phyloP scores from a whole-genome alignment of 2,329 filamentous ascomycete genomes.

The Aspergillus sp. region DNA sequence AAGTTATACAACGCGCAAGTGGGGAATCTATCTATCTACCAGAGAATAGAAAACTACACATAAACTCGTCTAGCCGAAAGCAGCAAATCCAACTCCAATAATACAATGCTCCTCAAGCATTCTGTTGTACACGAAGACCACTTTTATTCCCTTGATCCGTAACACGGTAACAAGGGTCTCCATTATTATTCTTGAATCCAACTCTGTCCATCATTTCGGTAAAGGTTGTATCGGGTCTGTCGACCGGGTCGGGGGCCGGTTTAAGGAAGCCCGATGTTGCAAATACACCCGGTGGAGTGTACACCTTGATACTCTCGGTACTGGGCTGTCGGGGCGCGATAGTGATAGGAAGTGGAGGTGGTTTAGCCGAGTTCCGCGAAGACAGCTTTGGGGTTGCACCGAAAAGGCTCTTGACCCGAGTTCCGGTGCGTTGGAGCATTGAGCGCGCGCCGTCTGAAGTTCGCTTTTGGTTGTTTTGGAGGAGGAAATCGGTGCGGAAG shows the following conservation, averaged over 20 bases:
- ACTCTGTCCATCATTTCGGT: conserved; percentile 34
- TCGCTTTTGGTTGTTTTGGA: conserved; percentile 13
- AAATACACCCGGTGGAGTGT: conserved; percentile 37
- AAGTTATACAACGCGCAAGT: no score
- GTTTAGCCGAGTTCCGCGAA: not conserved
- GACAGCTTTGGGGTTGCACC: conserved; percentile 13
- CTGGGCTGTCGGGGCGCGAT: conserved; percentile 25
- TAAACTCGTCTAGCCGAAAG: not conserved
- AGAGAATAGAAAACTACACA: not conserved
- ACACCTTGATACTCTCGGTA: conserved; percentile 44
- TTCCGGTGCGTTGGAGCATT: conserved; percentile 29
- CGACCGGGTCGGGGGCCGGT: conserved; percentile 19
- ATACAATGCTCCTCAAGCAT: no score
- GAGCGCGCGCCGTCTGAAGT: conserved; percentile 23
- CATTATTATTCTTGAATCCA: conserved; percentile 26
- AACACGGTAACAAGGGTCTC: conserved; percentile 25
- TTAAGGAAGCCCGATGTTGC: conserved; percentile 18
- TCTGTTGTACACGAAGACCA: no score
- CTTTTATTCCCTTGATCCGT: no score
- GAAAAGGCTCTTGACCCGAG: conserved; percentile 35
- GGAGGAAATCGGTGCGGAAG: conserved; percentile 41
- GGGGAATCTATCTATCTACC: no score
- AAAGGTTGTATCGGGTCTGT: conserved; percentile 31
- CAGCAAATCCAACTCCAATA: no score
- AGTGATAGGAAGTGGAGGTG: not conserved